These are phyloP conservation scores for Stachybotrys echinatus DNA, from an alignment of 2,329 filamentous ascomycete species.

Conservation along the genomic window DNA sequence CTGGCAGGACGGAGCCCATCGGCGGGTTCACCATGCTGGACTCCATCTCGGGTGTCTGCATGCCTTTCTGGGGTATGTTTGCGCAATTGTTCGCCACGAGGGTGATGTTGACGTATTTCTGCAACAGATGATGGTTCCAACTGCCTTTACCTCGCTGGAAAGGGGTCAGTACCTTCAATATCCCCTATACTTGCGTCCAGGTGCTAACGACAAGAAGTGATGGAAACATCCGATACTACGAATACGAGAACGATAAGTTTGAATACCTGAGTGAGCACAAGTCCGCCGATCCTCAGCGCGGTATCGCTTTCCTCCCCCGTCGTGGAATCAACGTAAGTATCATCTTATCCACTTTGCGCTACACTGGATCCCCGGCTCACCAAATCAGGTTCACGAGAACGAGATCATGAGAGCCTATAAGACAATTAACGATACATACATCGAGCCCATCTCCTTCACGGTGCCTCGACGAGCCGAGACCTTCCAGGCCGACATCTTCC, in stretches of 20 bases:
- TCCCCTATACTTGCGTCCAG: neutral
- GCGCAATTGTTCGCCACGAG: neutral
- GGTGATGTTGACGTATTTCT: constrained; percentile 14
- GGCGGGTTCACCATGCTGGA: constrained; percentile 88
- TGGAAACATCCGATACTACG: constrained; percentile 98
- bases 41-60: constrained; percentile 95
- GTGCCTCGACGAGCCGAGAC: constrained; percentile 89
- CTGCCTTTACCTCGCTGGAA: constrained; percentile 92
- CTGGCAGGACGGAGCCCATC: constrained; percentile 77
- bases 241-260: constrained; percentile 98
- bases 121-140: constrained; percentile 76
- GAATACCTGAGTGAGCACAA: constrained; percentile 97
- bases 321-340: constrained; percentile 77
- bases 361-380: constrained; percentile 11
- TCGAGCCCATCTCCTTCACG: constrained; percentile 96
- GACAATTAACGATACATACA: constrained; percentile 89
- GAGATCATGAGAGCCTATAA: constrained; percentile 96
- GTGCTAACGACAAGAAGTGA: constrained; percentile 54
- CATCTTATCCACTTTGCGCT: neutral
- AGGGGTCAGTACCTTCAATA: constrained; percentile 63
- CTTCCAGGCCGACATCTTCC: constrained; percentile 97
- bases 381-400: constrained; percentile 75
- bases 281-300: constrained; percentile 90
- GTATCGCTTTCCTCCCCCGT: constrained; percentile 90
- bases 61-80: constrained; percentile 88